These are phyloP conservation scores for Polygonum maritimum DNA, from an alignment of 148 eudicot species.

Conservation along the genomic window DNA sequence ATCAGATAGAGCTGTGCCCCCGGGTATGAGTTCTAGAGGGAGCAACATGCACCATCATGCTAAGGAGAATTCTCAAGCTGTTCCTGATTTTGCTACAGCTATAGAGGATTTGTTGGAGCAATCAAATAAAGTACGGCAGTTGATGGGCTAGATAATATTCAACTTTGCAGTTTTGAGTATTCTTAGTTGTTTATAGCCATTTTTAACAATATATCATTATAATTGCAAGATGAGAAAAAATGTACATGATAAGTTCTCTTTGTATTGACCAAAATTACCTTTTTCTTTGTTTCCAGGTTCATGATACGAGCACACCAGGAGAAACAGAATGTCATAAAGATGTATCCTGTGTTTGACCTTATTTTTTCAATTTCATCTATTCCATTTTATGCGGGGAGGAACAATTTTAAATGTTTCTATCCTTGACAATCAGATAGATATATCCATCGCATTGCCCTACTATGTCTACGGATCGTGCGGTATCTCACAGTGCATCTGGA, in stretches of 20 bases:
- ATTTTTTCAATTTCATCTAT: neutral
- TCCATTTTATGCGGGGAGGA: neutral
- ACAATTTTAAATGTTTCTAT: slow-evolving; percentile 9
- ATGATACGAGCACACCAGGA: slow-evolving; percentile 49
- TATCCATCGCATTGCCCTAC: slow-evolving; percentile 47
- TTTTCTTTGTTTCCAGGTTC: slow-evolving; percentile 41
- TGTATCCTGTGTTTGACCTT: slow-evolving; percentile 34
- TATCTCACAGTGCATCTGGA: slow-evolving; percentile 40
- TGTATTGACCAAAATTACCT: slow-evolving; percentile 9
- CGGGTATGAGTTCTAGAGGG: slow-evolving; percentile 16
- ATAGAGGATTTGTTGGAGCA: slow-evolving; percentile 89
- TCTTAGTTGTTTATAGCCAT: neutral
- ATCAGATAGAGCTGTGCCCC: slow-evolving; percentile 16
- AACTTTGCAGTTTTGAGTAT: slow-evolving; percentile 1
- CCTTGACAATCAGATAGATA: slow-evolving; percentile 44
- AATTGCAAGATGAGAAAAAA: neutral
- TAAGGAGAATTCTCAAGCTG: slow-evolving; percentile 27
- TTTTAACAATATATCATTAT: neutral
- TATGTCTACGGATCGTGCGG: slow-evolving; percentile 42
- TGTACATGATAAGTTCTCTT: neutral
- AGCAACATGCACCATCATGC: slow-evolving; percentile 15
- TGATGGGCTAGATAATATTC: slow-evolving; percentile 2
- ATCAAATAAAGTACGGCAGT: slow-evolving; percentile 61
- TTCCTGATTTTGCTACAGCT: slow-evolving; percentile 85
- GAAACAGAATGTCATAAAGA: slow-evolving; percentile 30